A percentile compares a stretch with the other conserved stretches of the same genome.
phyloP scores from a whole-genome alignment of 2,329 filamentous ascomycete species.

The Stachybotrys elegans region DNA sequence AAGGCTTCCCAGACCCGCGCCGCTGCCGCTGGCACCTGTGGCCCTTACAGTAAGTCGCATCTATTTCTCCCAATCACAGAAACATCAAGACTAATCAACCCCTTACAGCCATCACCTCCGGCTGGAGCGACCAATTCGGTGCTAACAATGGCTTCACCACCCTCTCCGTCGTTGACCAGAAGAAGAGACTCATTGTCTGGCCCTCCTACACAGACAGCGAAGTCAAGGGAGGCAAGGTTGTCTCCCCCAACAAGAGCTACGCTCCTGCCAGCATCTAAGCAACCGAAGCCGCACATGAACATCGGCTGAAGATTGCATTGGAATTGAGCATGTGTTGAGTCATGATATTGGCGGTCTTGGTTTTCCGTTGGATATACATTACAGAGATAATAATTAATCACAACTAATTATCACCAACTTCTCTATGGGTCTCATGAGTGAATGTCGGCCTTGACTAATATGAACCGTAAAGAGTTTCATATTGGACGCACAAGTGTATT shows the following conservation, averaged over 20 bases:
- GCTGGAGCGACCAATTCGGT: constrained; percentile 54
- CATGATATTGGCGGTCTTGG: no score
- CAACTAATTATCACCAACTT: no score
- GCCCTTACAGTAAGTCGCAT: constrained; percentile 44
- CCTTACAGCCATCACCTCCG: constrained; percentile 44
- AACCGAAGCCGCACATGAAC: not conserved
- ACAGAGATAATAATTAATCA: no score
- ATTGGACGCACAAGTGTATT: no score
- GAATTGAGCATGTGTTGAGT: not conserved
- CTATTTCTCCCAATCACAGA: no score
- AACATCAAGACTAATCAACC: no score
- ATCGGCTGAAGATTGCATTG: not conserved
- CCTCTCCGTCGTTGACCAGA: constrained; percentile 41
- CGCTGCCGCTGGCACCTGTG: constrained; percentile 38
- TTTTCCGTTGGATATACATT: no score
- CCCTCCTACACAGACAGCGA: constrained; percentile 50
- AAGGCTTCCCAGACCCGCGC: constrained; percentile 28
- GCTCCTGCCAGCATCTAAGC: constrained; percentile 23
- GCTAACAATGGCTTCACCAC: constrained; percentile 48
- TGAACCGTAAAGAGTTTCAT: no score
- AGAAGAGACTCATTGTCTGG: constrained; percentile 40
- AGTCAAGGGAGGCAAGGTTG: constrained; percentile 36
- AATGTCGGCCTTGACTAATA: no score
- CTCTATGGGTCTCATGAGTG: no score
- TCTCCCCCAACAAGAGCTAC: constrained; percentile 45